Percentiles rank a stretch among this genome's conserved stretches.
Evolutionary conservation across 345 rosid genomes (phyloP).

Genomic region (Brassica napus): Da-Ae NC_063435.1:7685501-7686000

Average conservation of each 20-base stretch:
- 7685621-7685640: constrained; percentile 25
- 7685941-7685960: neutral
- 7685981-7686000: neutral
- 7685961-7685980: neutral
- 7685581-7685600: neutral
- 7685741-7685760: constrained; percentile 71
- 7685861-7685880: constrained; percentile 99
- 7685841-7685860: constrained; percentile 99
- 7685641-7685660: constrained; percentile 81
- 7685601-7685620: neutral
- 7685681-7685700: constrained; percentile 90
- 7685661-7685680: constrained; percentile 91
- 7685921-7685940: neutral
- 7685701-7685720: constrained; percentile 84
- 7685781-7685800: constrained; percentile 84
- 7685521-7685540: constrained; percentile 85
- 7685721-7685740: constrained; percentile 80
- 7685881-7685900: constrained; percentile 84
- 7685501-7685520: constrained; percentile 78
- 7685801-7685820: constrained; percentile 76
- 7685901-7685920: constrained; percentile 60
- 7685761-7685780: constrained; percentile 82
- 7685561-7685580: neutral
- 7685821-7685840: constrained; percentile 92
- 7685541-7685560: constrained; percentile 93